Percentiles rank a stretch among this genome's conserved stretches.
Evolutionary conservation across 2,329 filamentous ascomycete genomes (phyloP).

Genomic region (Penicillium sclerotiorum): DNA sequence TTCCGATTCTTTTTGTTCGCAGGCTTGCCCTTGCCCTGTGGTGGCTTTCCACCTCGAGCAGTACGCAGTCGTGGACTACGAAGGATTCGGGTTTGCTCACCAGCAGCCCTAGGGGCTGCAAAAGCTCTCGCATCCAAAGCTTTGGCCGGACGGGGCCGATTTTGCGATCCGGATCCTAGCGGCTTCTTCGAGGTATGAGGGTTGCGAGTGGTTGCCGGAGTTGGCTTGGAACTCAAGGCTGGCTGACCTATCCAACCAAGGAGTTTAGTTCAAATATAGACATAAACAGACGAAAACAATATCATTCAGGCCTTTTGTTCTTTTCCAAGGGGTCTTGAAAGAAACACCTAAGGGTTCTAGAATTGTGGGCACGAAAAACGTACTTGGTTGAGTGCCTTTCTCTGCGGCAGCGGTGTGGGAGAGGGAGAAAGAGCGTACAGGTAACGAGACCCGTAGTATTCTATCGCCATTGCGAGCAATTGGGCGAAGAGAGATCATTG

Average conservation of each 20-base stretch:
- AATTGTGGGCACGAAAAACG: too few relatives aligned
- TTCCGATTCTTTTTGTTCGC: slow-evolving; percentile 18
- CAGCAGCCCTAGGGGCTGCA: slow-evolving; percentile 32
- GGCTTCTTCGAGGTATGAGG: slow-evolving; percentile 22
- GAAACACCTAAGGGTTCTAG: too few relatives aligned
- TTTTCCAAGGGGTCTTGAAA: neutral
- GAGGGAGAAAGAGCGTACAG: slow-evolving; percentile 33
- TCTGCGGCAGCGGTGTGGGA: slow-evolving; percentile 19
- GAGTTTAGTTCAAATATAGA: neutral
- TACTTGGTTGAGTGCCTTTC: slow-evolving; percentile 25
- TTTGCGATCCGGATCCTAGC: slow-evolving; percentile 15
- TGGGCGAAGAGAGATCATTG: slow-evolving; percentile 33
- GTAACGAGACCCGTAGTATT: slow-evolving; percentile 13
- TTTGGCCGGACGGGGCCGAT: slow-evolving; percentile 28
- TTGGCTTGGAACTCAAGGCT: slow-evolving; percentile 8
- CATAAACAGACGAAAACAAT: neutral
- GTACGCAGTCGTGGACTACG: slow-evolving; percentile 31
- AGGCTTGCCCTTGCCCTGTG: slow-evolving; percentile 24
- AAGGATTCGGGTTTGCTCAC: slow-evolving; percentile 34
- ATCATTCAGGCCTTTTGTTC: too few relatives aligned
- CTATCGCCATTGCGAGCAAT: slow-evolving; percentile 15
- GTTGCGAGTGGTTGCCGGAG: slow-evolving; percentile 14
- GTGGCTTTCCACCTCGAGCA: slow-evolving; percentile 20
- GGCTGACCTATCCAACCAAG: slow-evolving; percentile 6
- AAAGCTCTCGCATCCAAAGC: slow-evolving; percentile 42